These are phyloP conservation scores for Sporothrix dimorphospora DNA, from an alignment of 2,329 filamentous ascomycete genomes.

Conservation along the genomic window DNA sequence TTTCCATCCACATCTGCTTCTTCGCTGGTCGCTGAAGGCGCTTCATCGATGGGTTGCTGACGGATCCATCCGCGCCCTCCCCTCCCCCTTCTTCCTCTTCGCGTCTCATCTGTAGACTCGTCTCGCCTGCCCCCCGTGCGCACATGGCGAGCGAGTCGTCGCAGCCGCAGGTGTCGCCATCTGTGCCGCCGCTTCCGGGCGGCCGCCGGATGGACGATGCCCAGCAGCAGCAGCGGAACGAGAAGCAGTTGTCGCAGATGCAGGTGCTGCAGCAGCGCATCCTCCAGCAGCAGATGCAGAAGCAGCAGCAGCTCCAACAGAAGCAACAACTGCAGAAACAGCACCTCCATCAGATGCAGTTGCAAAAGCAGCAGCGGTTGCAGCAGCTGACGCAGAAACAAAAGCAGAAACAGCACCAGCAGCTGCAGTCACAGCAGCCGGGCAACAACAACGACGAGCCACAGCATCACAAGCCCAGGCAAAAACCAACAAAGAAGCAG, in stretches of 20 bases:
- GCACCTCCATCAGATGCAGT: slow-evolving; percentile 4
- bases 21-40: slow-evolving; percentile 3
- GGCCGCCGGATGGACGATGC: slow-evolving; percentile 19
- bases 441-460: slow-evolving; percentile 1
- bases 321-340: not conserved
- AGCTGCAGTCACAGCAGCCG: not conserved
- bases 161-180: slow-evolving; percentile 25
- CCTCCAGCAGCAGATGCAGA: slow-evolving; percentile 26
- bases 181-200: slow-evolving; percentile 21
- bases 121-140: not conserved
- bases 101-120: slow-evolving; percentile 6
- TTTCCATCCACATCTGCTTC: not conserved
- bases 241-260: slow-evolving; percentile 28
- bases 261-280: slow-evolving; percentile 29
- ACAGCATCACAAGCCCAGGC: slow-evolving; percentile 23
- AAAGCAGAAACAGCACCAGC: slow-evolving; percentile 14
- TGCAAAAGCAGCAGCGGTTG: slow-evolving; percentile 12
- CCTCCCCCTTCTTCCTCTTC: not conserved
- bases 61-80: slow-evolving; percentile 3
- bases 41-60: slow-evolving; percentile 27
- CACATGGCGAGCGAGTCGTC: slow-evolving; percentile 30
- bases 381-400: slow-evolving; percentile 13
- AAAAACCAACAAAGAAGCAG: slow-evolving; percentile 9
- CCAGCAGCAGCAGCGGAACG: slow-evolving; percentile 20
- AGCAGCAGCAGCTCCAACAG: slow-evolving; percentile 22